These are phyloP conservation scores for Lachnellula arida DNA, from an alignment of 2,329 filamentous ascomycete genomes.

Conservation along the genomic window DNA sequence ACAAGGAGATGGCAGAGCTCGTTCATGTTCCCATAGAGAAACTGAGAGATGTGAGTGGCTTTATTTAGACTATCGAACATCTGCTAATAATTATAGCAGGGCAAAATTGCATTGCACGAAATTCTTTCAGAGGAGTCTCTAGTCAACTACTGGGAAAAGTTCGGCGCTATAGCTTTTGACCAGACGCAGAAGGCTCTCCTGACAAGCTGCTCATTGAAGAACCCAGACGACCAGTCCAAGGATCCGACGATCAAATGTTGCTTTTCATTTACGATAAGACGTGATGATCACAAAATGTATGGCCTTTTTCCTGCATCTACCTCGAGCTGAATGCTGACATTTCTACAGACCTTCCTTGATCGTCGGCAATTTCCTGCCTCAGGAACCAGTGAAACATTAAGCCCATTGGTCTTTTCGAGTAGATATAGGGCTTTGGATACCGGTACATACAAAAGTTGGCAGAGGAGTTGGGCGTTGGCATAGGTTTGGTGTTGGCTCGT, in stretches of 20 bases:
- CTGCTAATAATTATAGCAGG: slow-evolving; percentile 46
- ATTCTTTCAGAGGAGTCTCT: slow-evolving; percentile 92
- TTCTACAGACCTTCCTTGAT: slow-evolving; percentile 76
- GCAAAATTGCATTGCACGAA: slow-evolving; percentile 90
- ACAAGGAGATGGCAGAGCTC: slow-evolving; percentile 97
- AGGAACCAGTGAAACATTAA: slow-evolving; percentile 54
- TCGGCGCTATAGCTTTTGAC: slow-evolving; percentile 96
- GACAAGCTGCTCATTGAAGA: slow-evolving; percentile 88
- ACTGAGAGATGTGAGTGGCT: slow-evolving; percentile 72
- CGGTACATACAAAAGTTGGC: slow-evolving; percentile 11
- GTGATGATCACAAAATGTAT: slow-evolving; percentile 95
- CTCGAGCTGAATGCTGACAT: slow-evolving; percentile 6
- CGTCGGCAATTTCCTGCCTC: slow-evolving; percentile 92
- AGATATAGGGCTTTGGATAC: slow-evolving; percentile 10
- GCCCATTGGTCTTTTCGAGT: slow-evolving; percentile 26
- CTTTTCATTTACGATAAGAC: slow-evolving; percentile 94
- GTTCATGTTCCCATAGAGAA: slow-evolving; percentile 90
- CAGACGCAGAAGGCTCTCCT: slow-evolving; percentile 89
- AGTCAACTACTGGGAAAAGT: slow-evolving; percentile 98
- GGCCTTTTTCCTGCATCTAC: slow-evolving; percentile 33
- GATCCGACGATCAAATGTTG: slow-evolving; percentile 82
- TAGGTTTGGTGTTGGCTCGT: neutral
- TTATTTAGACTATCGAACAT: slow-evolving; percentile 1
- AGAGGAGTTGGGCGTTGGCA: slow-evolving; percentile 5
- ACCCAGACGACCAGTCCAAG: slow-evolving; percentile 63